phyloP scores from a whole-genome alignment of 306 rosid species.

The Oxytropis ochrocephala region DNA sequence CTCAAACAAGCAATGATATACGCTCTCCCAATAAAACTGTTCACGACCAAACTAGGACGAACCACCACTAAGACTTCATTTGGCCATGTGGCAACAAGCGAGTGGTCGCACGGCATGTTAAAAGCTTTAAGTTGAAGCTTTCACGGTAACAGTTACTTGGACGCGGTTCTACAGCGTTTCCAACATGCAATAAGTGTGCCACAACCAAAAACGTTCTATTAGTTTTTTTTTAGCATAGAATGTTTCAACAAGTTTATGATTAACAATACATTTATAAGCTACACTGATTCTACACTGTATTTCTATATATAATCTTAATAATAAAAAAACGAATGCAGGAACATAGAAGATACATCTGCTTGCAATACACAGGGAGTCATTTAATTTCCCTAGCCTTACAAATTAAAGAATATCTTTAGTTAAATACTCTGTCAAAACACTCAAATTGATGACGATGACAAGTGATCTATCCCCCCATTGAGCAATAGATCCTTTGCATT shows the following conservation, averaged over 20 bases:
- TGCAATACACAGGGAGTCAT: neutral
- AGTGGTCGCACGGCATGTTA: too few relatives aligned
- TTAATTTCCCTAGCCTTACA: neutral
- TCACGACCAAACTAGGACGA: neutral
- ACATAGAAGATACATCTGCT: neutral
- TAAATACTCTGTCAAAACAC: constrained; percentile 10
- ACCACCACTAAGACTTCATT: too few relatives aligned
- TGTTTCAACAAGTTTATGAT: neutral
- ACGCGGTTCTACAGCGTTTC: too few relatives aligned
- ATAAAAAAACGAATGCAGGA: neutral
- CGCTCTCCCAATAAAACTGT: neutral
- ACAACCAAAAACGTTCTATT: neutral
- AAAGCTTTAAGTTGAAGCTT: too few relatives aligned
- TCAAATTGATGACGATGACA: neutral
- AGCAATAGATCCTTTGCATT: neutral
- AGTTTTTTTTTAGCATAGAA: neutral
- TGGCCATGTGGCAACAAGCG: too few relatives aligned
- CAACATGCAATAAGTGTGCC: too few relatives aligned
- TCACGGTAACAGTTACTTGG: too few relatives aligned
- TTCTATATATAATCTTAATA: neutral
- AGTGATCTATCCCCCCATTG: neutral
- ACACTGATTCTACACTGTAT: neutral
- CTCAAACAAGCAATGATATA: neutral
- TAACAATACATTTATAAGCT: constrained; percentile 8
- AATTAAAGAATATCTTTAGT: neutral